Evolutionary conservation across 495 filamentous ascomycete genomes (phyloP).

Genomic region (Articulospora tetracladia): DNA sequence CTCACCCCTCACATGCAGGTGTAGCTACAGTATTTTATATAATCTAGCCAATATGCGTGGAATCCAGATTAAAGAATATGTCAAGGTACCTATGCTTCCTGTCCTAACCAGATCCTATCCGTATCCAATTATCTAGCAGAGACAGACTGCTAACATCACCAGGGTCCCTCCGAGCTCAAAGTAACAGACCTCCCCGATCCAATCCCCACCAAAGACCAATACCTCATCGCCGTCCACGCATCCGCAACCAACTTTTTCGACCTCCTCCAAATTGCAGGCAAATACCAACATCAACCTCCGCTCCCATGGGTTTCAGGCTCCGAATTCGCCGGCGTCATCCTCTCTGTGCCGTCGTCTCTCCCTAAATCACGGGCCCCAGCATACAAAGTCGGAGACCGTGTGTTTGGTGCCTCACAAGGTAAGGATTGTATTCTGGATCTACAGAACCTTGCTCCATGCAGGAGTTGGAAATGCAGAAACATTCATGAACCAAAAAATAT

Average conservation of each 20-base stretch:
- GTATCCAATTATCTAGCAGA: slow-evolving; percentile 7
- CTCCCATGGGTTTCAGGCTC: slow-evolving; percentile 84
- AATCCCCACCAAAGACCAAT: slow-evolving; percentile 63
- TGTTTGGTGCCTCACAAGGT: slow-evolving; percentile 87
- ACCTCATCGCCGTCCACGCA: slow-evolving; percentile 85
- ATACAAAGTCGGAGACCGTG: slow-evolving; percentile 72
- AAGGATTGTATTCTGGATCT: too few relatives aligned
- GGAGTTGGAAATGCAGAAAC: too few relatives aligned
- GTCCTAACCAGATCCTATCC: not conserved
- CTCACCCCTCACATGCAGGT: not conserved
- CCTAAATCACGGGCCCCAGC: slow-evolving; percentile 34
- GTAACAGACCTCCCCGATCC: slow-evolving; percentile 72
- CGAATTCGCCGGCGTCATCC: slow-evolving; percentile 80
- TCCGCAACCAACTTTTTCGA: slow-evolving; percentile 95
- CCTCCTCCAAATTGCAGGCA: slow-evolving; percentile 29
- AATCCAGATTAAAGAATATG: slow-evolving; percentile 79
- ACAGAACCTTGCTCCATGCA: too few relatives aligned
- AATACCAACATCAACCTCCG: slow-evolving; percentile 58
- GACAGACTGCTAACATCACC: slow-evolving; percentile 9
- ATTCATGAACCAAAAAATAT: too few relatives aligned
- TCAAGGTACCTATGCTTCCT: slow-evolving; percentile 54
- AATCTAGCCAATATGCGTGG: slow-evolving; percentile 59
- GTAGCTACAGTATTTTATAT: not conserved
- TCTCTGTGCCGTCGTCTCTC: slow-evolving; percentile 53
- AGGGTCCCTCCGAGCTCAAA: slow-evolving; percentile 77